phyloP scores from a whole-genome alignment of 2,329 filamentous ascomycete species.

The Colletotrichum caudatum region DNA sequence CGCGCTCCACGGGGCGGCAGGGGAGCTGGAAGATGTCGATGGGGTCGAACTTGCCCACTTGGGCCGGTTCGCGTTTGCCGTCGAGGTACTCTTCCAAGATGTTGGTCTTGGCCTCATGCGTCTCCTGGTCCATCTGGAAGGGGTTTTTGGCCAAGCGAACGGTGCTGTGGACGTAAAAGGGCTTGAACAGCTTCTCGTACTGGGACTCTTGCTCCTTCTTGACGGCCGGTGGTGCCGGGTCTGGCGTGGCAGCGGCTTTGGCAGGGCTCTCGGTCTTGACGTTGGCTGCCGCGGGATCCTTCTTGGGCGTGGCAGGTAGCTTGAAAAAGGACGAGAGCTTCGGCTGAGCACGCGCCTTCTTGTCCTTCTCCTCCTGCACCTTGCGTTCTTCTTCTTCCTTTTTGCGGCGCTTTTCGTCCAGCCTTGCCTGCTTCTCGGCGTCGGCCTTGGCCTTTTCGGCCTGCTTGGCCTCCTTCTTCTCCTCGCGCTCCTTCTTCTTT shows the following conservation, averaged over 20 bases:
- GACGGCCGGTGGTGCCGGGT: slow-evolving; percentile 38
- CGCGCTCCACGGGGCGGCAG: slow-evolving; percentile 55
- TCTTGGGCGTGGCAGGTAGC: slow-evolving; percentile 55
- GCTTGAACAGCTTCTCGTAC: slow-evolving; percentile 80
- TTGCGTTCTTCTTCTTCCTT: slow-evolving; percentile 62
- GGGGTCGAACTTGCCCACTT: slow-evolving; percentile 56
- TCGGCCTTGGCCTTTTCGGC: slow-evolving; percentile 49
- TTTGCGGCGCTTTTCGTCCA: slow-evolving; percentile 60
- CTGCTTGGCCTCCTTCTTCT: slow-evolving; percentile 51
- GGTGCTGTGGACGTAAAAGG: slow-evolving; percentile 82
- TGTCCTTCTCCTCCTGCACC: slow-evolving; percentile 59
- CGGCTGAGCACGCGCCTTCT: slow-evolving; percentile 62
- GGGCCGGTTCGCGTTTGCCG: slow-evolving; percentile 57
- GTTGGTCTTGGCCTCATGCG: slow-evolving; percentile 62
- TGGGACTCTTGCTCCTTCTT: slow-evolving; percentile 55
- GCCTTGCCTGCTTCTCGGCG: slow-evolving; percentile 54
- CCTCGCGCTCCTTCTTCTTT: slow-evolving; percentile 46
- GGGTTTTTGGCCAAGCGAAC: slow-evolving; percentile 75
- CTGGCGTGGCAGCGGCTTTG: slow-evolving; percentile 18
- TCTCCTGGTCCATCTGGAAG: slow-evolving; percentile 69
- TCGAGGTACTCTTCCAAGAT: slow-evolving; percentile 66
- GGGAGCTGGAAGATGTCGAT: slow-evolving; percentile 61
- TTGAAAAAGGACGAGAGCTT: slow-evolving; percentile 59
- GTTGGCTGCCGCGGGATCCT: slow-evolving; percentile 42
- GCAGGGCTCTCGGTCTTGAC: slow-evolving; percentile 29